Percentiles rank a stretch among this genome's conserved stretches.
Evolutionary conservation across 106 monocot genomes (phyloP).

Genomic region (Apostasia shenzhenica): DNA sequence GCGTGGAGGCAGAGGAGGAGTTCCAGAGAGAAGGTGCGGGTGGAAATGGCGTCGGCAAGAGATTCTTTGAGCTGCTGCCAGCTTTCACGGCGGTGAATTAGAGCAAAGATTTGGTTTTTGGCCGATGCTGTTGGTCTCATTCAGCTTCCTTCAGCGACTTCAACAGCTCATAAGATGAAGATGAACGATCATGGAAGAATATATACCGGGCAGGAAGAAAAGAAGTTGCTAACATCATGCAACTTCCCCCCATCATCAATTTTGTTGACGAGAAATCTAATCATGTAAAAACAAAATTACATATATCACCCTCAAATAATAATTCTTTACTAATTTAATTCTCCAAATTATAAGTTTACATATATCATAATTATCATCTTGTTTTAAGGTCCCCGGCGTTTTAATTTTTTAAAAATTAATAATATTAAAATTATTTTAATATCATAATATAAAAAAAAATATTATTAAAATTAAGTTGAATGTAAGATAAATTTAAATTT

Average conservation of each 20-base stretch:
- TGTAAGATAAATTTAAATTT: too few species aligned
- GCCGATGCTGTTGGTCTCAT: neutral
- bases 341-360: too few species aligned
- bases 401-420: too few species aligned
- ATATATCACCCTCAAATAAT: too few species aligned
- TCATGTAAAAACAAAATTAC: too few species aligned
- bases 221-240: neutral
- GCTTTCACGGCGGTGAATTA: neutral
- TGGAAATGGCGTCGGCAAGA: slow-evolving; percentile 38
- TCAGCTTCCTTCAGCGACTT: neutral
- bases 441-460: too few species aligned
- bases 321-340: too few species aligned
- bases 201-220: neutral
- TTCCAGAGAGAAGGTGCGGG: slow-evolving; percentile 1
- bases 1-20: slow-evolving; percentile 34
- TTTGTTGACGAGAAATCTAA: neutral
- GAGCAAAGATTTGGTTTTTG: neutral
- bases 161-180: neutral
- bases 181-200: neutral
- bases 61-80: slow-evolving; percentile 60
- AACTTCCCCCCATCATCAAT: neutral
- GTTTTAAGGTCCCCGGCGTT: too few species aligned
- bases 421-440: too few species aligned
- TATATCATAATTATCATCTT: too few species aligned
- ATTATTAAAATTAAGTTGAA: too few species aligned